Percentiles rank a stretch among this genome's conserved stretches.
Evolutionary conservation across 352 stramenopile species (phyloP).

Genomic region (Aphanomyces invadans): DNA sequence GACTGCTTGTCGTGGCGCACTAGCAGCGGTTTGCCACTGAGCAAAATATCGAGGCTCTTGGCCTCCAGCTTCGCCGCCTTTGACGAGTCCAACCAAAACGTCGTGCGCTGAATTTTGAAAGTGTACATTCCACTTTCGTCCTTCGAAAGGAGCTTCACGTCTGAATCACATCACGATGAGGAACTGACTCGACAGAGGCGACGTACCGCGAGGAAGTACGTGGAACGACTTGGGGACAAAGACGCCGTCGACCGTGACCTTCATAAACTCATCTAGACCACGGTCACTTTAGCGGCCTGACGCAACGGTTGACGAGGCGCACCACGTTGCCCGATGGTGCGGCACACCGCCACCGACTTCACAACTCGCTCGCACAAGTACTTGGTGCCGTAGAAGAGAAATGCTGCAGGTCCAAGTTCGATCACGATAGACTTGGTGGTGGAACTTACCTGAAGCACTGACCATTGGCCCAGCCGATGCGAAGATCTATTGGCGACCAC

Average conservation of each 20-base stretch:
- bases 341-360: not conserved
- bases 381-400: slow-evolving; percentile 17
- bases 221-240: slow-evolving; percentile 15
- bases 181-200: no score
- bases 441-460: slow-evolving; percentile 6
- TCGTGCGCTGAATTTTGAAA: slow-evolving; percentile 20
- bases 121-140: slow-evolving; percentile 5
- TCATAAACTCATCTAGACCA: slow-evolving; percentile 13
- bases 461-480: not conserved
- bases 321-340: slow-evolving; percentile 14
- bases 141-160: slow-evolving; percentile 12
- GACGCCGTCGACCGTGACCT: slow-evolving; percentile 5
- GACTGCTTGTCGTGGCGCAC: slow-evolving; percentile 8
- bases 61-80: not conserved
- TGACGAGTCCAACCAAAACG: slow-evolving; percentile 12
- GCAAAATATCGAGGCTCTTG: slow-evolving; percentile 6
- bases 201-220: slow-evolving; percentile 4
- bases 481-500: not conserved
- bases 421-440: not conserved
- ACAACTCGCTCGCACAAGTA: slow-evolving; percentile 11
- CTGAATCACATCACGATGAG: no score
- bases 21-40: slow-evolving; percentile 14
- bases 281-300: not conserved
- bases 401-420: not conserved
- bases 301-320: not conserved